Percentiles rank a stretch among this genome's conserved stretches.
Evolutionary conservation across 768 basidiomycete species (phyloP).

Genomic region (Leccinum longicurvipes): DNA sequence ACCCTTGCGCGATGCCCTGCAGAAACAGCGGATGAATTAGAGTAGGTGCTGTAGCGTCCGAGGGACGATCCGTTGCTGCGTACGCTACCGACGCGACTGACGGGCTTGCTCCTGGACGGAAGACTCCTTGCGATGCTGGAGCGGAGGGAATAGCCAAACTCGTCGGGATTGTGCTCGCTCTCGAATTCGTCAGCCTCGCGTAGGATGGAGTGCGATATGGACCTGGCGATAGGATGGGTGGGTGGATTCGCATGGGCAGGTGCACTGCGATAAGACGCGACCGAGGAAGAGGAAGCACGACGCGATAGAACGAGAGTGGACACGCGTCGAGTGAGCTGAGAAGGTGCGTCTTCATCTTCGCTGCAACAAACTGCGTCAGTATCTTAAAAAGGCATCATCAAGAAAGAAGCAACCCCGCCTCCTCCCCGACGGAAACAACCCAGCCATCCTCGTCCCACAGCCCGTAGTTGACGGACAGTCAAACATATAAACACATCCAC

Average conservation of each 20-base stretch:
- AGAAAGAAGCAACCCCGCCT: constrained; percentile 11
- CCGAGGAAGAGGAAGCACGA: constrained; percentile 44
- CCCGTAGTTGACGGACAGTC: constrained; percentile 6
- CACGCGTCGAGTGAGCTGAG: constrained; percentile 59
- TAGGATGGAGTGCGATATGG: constrained; percentile 30
- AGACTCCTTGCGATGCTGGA: constrained; percentile 18
- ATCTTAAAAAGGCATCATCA: constrained; percentile 4
- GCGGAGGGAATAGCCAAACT: constrained; percentile 23
- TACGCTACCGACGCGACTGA: constrained; percentile 19
- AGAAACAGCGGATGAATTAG: constrained; percentile 14
- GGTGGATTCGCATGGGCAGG: constrained; percentile 10
- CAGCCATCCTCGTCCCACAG: background rate
- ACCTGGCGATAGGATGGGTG: constrained; percentile 22
- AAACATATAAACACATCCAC: constrained; percentile 9
- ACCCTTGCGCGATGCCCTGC: too few species aligned
- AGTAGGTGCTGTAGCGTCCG: constrained; percentile 23
- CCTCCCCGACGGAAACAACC: constrained; percentile 3
- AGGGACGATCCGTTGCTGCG: constrained; percentile 23
- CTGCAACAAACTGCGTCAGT: constrained; percentile 30
- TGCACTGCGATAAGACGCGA: constrained; percentile 24
- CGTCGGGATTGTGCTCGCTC: constrained; percentile 9
- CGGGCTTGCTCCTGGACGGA: constrained; percentile 20
- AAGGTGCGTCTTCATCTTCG: constrained; percentile 73
- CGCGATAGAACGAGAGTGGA: constrained; percentile 53
- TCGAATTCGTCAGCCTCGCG: constrained; percentile 28